Percentiles rank a stretch among this genome's conserved stretches.
phyloP scores from a whole-genome alignment of 495 filamentous ascomycete genomes.

The Tuber umbilicatum region DNA sequence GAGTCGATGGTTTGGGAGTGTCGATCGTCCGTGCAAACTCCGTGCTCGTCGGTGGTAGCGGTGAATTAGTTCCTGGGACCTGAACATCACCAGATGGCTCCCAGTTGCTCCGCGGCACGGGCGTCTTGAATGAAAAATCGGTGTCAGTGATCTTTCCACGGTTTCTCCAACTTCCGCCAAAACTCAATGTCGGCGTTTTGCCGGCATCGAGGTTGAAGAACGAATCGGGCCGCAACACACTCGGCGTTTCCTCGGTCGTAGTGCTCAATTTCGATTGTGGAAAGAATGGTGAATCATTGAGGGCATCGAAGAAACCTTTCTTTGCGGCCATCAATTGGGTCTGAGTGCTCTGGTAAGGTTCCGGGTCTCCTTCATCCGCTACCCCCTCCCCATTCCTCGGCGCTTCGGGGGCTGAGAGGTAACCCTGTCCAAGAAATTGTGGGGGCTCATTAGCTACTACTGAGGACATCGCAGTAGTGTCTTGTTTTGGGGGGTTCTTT shows the following conservation, averaged over 20 bases:
- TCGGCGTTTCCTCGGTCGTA: constrained; percentile 19
- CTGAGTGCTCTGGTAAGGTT: constrained; percentile 31
- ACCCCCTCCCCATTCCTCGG: constrained; percentile 5
- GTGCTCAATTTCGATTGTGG: constrained; percentile 5
- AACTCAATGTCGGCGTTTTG: constrained; percentile 12
- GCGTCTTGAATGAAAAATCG: constrained; percentile 19
- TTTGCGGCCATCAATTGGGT: constrained; percentile 23
- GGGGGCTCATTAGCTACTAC: not conserved
- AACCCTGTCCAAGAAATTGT: not conserved
- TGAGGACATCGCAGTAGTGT: not conserved
- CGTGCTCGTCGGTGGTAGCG: not conserved
- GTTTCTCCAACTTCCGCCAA: not conserved
- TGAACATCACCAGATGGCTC: not conserved
- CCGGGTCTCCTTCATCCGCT: constrained; percentile 4
- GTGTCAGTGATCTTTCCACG: not conserved
- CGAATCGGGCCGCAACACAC: constrained; percentile 16
- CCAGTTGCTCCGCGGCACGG: constrained; percentile 9
- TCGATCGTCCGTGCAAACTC: not conserved
- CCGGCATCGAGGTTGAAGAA: constrained; percentile 19
- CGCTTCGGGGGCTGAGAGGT: not conserved
- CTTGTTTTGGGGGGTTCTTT: not conserved
- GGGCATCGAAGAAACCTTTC: constrained; percentile 30
- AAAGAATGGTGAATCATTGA: constrained; percentile 31
- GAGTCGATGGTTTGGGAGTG: constrained; percentile 13
- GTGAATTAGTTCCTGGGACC: not conserved